Evolutionary conservation across 2,329 filamentous ascomycete species (phyloP), one percentile per base, ranked within the genome.

Genomic region (Dactylella cylindrospora): DNA sequence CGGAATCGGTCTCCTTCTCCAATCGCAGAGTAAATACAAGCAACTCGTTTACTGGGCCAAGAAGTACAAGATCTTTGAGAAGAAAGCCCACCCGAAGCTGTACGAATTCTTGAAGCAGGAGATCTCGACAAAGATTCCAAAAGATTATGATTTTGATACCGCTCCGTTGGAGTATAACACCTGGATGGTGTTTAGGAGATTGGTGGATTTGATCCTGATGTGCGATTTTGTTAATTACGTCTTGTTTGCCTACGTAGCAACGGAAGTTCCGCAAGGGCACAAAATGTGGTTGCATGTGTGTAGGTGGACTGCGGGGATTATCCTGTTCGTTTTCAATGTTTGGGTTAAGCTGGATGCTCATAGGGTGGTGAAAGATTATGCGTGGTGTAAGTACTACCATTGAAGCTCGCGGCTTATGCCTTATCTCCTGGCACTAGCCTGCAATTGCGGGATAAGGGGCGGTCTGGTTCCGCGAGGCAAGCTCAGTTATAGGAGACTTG

Each of bases 291-390:
- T 94, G 73, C 85, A 85, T 39, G 68, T 81, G 46, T 78, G 84
- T 52, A 85, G 93, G 61, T 98, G 93, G 93, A 71, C 77, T 2
- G 78, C 84, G 39, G 93, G 93, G 45, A 80, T 91, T 66, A 74
- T 80, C 32, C 79, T 97, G 20, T 85, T 98, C 65, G 79, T 87
- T 55, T 97, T 98, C 80, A 98, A 97, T 73, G 79, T 97, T 17
- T 97, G 93, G 90, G 93, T 98, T 66, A 98, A 98, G 76, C 79
- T 98, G 65, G 93, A 98, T 74, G 93, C 93, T 15, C 93, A 98
- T 74, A 82, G 93, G 64, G 93, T 98, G 43, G 93, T 98, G 71
- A 97, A 97, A 74, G 93, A 98, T 74, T 98, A 90, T 76, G 93
- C 93, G 22, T 98, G 93, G 93, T 98, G 68, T 70, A 65, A 64